A percentile compares a stretch with the other conserved stretches of the same genome.
Conservation (phyloP, 371 early-diverging fungal species). For the Neoconidiobolus thromboides region DNA sequence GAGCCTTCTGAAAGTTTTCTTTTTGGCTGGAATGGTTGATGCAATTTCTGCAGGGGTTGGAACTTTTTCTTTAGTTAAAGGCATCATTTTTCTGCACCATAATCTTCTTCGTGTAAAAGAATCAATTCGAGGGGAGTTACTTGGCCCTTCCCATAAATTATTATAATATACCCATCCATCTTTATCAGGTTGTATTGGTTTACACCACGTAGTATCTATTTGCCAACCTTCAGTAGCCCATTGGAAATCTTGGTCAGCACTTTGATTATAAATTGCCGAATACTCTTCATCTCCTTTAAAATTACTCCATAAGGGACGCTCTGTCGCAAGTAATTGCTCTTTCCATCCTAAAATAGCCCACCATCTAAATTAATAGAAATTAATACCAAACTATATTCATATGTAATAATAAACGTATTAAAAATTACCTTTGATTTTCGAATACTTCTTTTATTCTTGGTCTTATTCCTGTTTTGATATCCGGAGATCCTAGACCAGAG, state of each 20-base stretch:
- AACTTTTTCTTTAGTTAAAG: no score
- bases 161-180: conserved; percentile 2
- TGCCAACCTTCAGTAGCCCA: background rate
- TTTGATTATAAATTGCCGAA: background rate
- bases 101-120: background rate
- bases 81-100: background rate
- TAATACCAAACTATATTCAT: background rate
- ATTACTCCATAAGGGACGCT: background rate
- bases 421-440: conserved; percentile 1
- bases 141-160: background rate
- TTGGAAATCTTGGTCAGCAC: background rate
- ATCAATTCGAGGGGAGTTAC: background rate
- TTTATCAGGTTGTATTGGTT: background rate
- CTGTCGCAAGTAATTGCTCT: background rate
- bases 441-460: background rate
- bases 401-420: no score
- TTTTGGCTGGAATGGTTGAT: no score
- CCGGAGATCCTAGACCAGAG: background rate
- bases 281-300: background rate
- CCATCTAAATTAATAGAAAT: background rate
- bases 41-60: no score
- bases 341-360: background rate
- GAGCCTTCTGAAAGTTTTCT: no score
- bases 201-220: background rate
- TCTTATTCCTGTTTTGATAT: background rate